phyloP scores from a whole-genome alignment of 2,329 filamentous ascomycete genomes.

The Colletotrichum agaves region DNA sequence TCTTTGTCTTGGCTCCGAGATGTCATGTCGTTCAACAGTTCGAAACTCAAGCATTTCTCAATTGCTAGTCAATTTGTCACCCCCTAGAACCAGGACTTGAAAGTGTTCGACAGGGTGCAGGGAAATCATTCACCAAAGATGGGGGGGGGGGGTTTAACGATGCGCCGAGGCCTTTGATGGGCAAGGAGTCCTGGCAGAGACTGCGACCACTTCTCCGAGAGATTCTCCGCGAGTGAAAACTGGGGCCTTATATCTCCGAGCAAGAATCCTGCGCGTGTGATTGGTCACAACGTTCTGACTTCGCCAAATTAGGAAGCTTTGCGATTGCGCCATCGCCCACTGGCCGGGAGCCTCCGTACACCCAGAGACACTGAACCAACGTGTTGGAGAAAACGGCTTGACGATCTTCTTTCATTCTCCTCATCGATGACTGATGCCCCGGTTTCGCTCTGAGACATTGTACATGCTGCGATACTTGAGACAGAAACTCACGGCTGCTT shows the following conservation, averaged over 20 bases:
- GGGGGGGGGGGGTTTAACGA: not conserved
- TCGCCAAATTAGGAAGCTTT: constrained; percentile 38
- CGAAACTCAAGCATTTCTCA: not conserved
- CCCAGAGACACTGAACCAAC: not conserved
- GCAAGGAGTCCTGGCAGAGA: constrained; percentile 28
- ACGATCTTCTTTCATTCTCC: constrained; percentile 28
- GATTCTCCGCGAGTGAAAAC: not conserved
- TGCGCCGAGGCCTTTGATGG: constrained; percentile 20
- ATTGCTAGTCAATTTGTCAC: constrained; percentile 1
- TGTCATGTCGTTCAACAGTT: not conserved
- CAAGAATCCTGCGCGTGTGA: constrained; percentile 21
- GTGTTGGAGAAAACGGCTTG: constrained; percentile 24
- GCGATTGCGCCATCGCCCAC: constrained; percentile 38
- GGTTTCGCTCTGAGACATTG: constrained; percentile 22
- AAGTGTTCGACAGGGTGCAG: not conserved
- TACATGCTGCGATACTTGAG: constrained; percentile 17
- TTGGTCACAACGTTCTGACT: constrained; percentile 28
- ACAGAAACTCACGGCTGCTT: constrained; percentile 9
- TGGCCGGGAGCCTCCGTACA: constrained; percentile 28
- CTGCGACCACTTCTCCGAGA: constrained; percentile 25
- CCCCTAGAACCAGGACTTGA: not conserved
- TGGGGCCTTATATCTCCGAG: constrained; percentile 10
- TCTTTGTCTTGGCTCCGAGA: constrained; percentile 17
- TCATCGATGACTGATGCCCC: constrained; percentile 17
- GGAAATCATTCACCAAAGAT: constrained; percentile 6